These are phyloP conservation scores for Psilocybe subaeruginosa DNA, from an alignment of 768 basidiomycete species.

Conservation along the genomic window DNA sequence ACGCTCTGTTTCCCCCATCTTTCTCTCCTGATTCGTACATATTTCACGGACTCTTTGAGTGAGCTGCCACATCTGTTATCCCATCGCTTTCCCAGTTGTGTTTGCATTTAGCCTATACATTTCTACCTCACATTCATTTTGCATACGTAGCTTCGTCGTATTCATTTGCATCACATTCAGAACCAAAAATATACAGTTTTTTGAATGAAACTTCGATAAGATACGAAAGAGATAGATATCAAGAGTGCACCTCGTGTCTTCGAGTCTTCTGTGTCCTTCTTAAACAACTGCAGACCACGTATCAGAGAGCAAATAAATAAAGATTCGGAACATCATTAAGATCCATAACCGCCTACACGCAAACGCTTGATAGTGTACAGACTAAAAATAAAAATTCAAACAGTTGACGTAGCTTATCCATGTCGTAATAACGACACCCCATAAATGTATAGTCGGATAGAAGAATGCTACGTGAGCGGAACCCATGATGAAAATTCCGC, in stretches of 20 bases:
- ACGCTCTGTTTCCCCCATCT: neutral
- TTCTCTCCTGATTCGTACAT: neutral
- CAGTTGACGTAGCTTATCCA: neutral
- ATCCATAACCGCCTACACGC: neutral
- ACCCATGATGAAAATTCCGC: neutral
- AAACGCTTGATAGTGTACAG: neutral
- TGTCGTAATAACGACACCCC: neutral
- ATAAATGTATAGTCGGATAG: neutral
- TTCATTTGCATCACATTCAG: neutral
- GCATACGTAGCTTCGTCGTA: neutral
- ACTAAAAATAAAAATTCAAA: neutral
- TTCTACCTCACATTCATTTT: constrained; percentile 28
- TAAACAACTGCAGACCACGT: neutral
- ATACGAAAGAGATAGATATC: no score
- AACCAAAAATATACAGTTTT: neutral
- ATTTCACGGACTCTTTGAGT: constrained; percentile 12
- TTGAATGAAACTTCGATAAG: neutral
- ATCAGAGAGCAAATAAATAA: neutral
- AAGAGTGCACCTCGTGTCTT: neutral
- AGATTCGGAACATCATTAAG: neutral
- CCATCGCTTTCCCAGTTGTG: neutral
- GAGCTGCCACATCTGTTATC: neutral
- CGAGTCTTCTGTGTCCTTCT: neutral
- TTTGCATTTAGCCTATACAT: constrained; percentile 23
- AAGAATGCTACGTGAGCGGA: neutral